These are phyloP conservation scores for Acanthamoeba healyi DNA, from an alignment of 208 protist genomes.

Conservation along the genomic window DNA sequence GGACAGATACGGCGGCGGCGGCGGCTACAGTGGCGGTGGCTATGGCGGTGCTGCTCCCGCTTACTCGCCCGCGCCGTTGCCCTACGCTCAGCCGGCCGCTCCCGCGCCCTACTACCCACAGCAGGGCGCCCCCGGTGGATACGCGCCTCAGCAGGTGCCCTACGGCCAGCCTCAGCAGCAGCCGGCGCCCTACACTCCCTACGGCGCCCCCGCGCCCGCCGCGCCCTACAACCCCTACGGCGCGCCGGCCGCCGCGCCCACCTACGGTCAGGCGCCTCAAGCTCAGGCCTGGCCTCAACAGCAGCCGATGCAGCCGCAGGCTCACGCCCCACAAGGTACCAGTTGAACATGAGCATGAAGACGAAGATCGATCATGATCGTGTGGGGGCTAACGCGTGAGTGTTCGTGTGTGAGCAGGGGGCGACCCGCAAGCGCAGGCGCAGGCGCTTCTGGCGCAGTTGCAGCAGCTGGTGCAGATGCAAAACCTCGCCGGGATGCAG, in stretches of 20 bases:
- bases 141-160: neutral
- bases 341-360: neutral
- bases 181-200: neutral
- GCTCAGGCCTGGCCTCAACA: neutral
- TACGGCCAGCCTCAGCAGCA: conserved; percentile 4
- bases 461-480: conserved; percentile 69
- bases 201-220: neutral
- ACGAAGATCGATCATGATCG: neutral
- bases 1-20: conserved; percentile 9
- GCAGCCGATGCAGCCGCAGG: neutral
- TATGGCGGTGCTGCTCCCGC: neutral
- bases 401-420: neutral
- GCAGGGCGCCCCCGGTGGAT: neutral
- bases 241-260: neutral
- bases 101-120: neutral
- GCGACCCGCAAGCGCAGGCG: conserved; percentile 41
- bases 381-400: too few relatives aligned
- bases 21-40: neutral
- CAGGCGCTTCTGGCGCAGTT: conserved; percentile 25
- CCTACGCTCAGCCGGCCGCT: neutral
- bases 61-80: neutral
- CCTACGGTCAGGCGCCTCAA: neutral
- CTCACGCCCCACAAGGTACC: neutral
- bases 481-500: conserved; percentile 8
- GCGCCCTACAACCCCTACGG: conserved; percentile 10